Conservation (phyloP, 1,139 yeast species). For the Meyerozyma smithsonii region DNA sequence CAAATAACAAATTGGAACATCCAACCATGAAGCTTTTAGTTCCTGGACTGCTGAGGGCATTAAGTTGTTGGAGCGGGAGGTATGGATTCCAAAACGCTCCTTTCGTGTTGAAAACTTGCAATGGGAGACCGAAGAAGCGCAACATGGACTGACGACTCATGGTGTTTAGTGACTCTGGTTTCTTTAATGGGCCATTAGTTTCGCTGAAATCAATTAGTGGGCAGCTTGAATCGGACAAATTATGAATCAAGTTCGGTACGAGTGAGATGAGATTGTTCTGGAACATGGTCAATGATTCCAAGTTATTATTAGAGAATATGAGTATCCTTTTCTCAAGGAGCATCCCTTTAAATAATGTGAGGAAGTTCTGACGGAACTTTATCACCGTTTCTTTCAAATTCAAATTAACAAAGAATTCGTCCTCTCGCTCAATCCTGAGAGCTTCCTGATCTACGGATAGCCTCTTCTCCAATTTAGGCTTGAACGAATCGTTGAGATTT, state of each 20-base stretch:
- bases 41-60: conserved; percentile 56
- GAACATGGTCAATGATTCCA: conserved; percentile 73
- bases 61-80: conserved; percentile 84
- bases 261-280: conserved; percentile 71
- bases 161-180: conserved; percentile 70
- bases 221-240: conserved; percentile 75
- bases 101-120: conserved; percentile 73
- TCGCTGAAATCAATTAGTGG: conserved; percentile 62
- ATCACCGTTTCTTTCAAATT: conserved; percentile 63
- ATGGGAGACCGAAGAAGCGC: conserved; percentile 80
- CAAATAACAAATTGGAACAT: conserved; percentile 76
- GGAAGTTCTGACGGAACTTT: conserved; percentile 54
- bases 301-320: conserved; percentile 69
- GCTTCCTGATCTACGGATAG: conserved; percentile 8
- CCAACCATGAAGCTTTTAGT: conserved; percentile 75
- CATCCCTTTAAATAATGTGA: conserved; percentile 71
- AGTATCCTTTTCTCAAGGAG: conserved; percentile 67
- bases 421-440: conserved; percentile 24
- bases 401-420: conserved; percentile 65
- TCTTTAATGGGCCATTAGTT: conserved; percentile 42
- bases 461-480: conserved; percentile 13
- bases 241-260: conserved; percentile 71
- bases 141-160: conserved; percentile 75
- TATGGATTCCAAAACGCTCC: conserved; percentile 92
- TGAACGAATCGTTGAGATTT: conserved; percentile 49